Conservation (phyloP, 2,329 filamentous ascomycete genomes). For the Geosmithia putterillii region DNA sequence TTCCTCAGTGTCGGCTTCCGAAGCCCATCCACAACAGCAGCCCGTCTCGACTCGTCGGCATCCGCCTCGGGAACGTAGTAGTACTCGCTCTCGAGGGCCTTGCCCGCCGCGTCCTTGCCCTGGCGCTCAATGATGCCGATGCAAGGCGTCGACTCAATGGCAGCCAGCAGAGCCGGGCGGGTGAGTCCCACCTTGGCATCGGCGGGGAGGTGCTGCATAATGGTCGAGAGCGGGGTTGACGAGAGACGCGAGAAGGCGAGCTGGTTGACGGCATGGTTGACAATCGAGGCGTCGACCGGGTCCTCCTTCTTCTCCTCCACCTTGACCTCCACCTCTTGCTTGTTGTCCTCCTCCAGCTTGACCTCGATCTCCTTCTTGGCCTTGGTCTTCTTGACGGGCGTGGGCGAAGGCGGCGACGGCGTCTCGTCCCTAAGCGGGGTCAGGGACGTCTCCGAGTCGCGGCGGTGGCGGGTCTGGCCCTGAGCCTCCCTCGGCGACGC, state of each 20-base stretch:
- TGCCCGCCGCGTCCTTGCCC: constrained; percentile 92
- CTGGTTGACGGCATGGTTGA: constrained; percentile 89
- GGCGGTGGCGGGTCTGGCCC: too few species aligned
- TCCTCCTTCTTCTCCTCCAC: constrained; percentile 7
- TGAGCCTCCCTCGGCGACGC: neutral
- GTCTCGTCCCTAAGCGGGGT: neutral
- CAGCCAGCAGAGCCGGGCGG: constrained; percentile 50
- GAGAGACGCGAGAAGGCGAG: constrained; percentile 88
- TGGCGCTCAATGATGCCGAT: constrained; percentile 81
- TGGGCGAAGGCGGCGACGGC: constrained; percentile 7
- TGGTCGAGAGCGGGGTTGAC: constrained; percentile 79
- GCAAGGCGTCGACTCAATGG: constrained; percentile 64
- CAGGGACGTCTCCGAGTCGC: neutral
- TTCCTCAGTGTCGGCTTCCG: constrained; percentile 79
- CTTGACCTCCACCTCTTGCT: constrained; percentile 2
- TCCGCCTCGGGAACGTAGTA: constrained; percentile 91
- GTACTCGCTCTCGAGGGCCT: constrained; percentile 88
- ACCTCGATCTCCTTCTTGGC: constrained; percentile 6
- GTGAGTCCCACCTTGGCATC: constrained; percentile 48
- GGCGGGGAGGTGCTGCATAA: constrained; percentile 72
- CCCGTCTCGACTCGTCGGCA: constrained; percentile 61
- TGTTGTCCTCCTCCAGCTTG: constrained; percentile 2
- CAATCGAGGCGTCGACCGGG: constrained; percentile 32
- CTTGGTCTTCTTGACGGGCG: constrained; percentile 3
- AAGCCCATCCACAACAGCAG: constrained; percentile 74